A percentile compares a stretch with the other conserved stretches of the same genome.
Conservation (phyloP, 2,329 filamentous ascomycete species). For the Colletotrichum tropicicola region DNA sequence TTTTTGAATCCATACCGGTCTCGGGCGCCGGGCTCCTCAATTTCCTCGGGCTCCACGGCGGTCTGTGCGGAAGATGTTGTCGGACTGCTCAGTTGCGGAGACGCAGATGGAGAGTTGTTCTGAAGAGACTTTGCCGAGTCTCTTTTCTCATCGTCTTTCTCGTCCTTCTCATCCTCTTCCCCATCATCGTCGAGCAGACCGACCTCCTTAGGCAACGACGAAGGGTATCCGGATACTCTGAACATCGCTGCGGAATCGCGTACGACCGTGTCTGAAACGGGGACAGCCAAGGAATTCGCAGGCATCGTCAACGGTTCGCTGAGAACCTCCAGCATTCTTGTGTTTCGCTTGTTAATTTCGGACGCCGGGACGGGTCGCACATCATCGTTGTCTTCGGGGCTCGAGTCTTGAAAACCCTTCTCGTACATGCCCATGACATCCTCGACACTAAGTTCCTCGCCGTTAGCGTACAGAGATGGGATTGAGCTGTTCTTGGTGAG, state of each 20-base stretch:
- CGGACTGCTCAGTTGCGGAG: conserved; percentile 19
- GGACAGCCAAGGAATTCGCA: conserved; percentile 28
- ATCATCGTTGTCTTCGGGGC: conserved; percentile 40
- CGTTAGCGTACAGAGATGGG: conserved; percentile 63
- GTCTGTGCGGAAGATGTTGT: conserved; percentile 18
- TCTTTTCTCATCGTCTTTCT: conserved; percentile 36
- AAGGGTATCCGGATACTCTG: conserved; percentile 46
- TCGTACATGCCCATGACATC: conserved; percentile 78
- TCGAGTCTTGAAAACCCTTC: conserved; percentile 62
- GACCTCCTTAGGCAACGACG: conserved; percentile 42
- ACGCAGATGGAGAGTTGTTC: conserved; percentile 38
- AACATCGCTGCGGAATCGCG: conserved; percentile 49
- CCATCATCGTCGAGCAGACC: conserved; percentile 35
- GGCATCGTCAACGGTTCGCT: conserved; percentile 44
- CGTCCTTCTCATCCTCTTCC: conserved; percentile 31
- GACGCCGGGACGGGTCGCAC: conserved; percentile 49
- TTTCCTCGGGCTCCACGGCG: conserved; percentile 43
- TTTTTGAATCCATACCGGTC: conserved; percentile 96
- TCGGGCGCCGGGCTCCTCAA: conserved; percentile 62
- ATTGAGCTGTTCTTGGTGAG: conserved; percentile 81
- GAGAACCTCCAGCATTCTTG: conserved; percentile 51
- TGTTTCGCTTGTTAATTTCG: conserved; percentile 46
- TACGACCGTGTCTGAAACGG: conserved; percentile 31
- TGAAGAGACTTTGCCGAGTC: conserved; percentile 58
- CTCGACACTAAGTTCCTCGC: conserved; percentile 69